Percentiles rank a stretch among this genome's conserved stretches.
Evolutionary conservation across 371 early-diverging fungal species (phyloP).

Genomic region (Syncephalis fuscata): DNA sequence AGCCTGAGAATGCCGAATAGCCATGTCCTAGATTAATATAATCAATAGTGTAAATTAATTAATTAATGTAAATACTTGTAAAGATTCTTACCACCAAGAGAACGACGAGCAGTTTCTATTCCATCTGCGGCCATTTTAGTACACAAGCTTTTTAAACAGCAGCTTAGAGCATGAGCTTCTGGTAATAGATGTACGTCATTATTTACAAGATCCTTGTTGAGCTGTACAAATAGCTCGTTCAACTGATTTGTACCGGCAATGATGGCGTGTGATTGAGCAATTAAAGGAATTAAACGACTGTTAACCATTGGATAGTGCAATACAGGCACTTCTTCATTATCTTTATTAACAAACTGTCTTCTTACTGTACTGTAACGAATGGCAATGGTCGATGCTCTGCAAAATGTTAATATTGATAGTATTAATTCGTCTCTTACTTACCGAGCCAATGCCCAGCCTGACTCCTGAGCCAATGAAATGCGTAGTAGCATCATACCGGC

Average conservation of each 20-base stretch:
- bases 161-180: constrained; percentile 67
- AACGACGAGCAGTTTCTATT: constrained; percentile 65
- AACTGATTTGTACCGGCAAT: constrained; percentile 57
- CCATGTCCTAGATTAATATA: constrained; percentile 46
- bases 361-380: constrained; percentile 65
- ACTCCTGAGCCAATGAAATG: constrained; percentile 28
- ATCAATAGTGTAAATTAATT: too few species aligned
- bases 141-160: constrained; percentile 64
- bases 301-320: constrained; percentile 68
- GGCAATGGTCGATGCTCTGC: constrained; percentile 66
- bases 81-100: constrained; percentile 47
- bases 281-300: constrained; percentile 54
- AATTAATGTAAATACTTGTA: too few species aligned
- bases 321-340: constrained; percentile 47
- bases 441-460: too few species aligned
- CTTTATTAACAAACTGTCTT: constrained; percentile 53
- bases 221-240: constrained; percentile 40
- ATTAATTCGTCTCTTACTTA: constrained; percentile 7
- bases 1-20: constrained; percentile 57
- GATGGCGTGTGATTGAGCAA: constrained; percentile 66
- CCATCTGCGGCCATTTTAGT: constrained; percentile 52
- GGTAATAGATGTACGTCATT: constrained; percentile 52
- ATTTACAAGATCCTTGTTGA: constrained; percentile 23
- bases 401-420: constrained; percentile 29
- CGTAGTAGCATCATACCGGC: constrained; percentile 71